Evolutionary conservation across 208 protist species (phyloP).

Genomic region (Entamoeba dispar): DNA sequence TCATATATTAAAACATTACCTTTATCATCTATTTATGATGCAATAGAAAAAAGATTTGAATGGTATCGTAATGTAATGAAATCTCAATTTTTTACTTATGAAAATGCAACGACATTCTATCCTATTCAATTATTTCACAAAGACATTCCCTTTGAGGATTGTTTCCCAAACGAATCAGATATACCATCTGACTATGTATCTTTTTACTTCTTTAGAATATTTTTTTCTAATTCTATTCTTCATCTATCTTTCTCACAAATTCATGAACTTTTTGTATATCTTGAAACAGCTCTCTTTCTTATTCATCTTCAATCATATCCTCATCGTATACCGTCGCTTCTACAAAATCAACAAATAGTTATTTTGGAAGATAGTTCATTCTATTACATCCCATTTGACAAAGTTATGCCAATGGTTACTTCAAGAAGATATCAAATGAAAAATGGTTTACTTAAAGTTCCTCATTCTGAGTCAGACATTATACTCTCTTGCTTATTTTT

Average conservation of each 20-base stretch:
- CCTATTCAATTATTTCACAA: not conserved
- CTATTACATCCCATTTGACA: not conserved
- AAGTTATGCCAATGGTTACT: not conserved
- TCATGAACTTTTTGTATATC: not conserved
- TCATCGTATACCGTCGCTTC: not conserved
- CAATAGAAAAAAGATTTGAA: not conserved
- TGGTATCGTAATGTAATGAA: not conserved
- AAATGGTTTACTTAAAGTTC: not conserved
- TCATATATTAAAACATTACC: too few species aligned
- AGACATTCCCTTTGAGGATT: not conserved
- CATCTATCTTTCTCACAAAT: not conserved
- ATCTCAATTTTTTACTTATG: not conserved
- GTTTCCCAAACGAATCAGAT: not conserved
- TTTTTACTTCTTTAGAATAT: not conserved
- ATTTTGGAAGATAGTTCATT: not conserved
- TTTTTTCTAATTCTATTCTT: not conserved
- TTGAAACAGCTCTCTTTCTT: not conserved
- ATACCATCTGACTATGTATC: not conserved
- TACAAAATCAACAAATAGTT: not conserved
- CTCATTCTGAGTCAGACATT: not conserved
- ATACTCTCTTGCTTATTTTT: not conserved
- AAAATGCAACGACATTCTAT: not conserved
- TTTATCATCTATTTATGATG: not conserved
- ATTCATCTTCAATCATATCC: not conserved
- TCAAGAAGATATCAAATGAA: not conserved